A percentile compares a stretch with the other conserved stretches of the same genome.
Conservation (phyloP, 2,329 filamentous ascomycete genomes). For the Fusarium euwallaceae region DNA sequence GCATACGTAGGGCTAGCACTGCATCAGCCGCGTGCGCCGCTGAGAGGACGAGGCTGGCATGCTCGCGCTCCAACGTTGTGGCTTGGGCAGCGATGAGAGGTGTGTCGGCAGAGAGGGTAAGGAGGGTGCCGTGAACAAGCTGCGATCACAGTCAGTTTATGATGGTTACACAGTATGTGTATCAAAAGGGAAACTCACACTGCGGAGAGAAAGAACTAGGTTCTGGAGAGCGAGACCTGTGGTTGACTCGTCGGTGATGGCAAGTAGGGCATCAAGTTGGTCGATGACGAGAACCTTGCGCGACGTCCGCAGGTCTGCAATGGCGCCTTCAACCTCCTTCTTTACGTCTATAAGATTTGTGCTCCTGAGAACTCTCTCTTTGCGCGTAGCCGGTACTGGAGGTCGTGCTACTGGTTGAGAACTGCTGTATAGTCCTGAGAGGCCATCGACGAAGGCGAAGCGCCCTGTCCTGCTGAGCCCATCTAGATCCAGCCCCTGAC, state of each 20-base stretch:
- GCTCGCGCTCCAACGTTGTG: constrained; percentile 77
- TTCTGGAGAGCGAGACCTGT: constrained; percentile 64
- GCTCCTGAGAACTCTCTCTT: constrained; percentile 47
- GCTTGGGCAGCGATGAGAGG: constrained; percentile 73
- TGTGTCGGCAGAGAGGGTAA: constrained; percentile 79
- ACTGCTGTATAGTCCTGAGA: constrained; percentile 68
- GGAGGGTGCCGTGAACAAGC: constrained; percentile 74
- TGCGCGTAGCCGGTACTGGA: constrained; percentile 7
- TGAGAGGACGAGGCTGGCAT: constrained; percentile 77
- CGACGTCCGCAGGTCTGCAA: constrained; percentile 51
- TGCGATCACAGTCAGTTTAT: constrained; percentile 48
- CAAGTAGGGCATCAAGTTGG: constrained; percentile 74
- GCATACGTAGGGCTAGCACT: constrained; percentile 77
- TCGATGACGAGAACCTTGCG: constrained; percentile 73
- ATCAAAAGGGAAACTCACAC: constrained; percentile 63
- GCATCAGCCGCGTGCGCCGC: constrained; percentile 81
- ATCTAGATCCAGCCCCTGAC: constrained; percentile 78
- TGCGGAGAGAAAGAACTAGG: constrained; percentile 70
- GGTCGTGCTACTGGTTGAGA: neutral
- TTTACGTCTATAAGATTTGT: constrained; percentile 54
- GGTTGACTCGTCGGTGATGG: constrained; percentile 63
- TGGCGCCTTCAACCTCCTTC: constrained; percentile 55
- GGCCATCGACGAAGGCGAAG: constrained; percentile 82
- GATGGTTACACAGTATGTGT: neutral
- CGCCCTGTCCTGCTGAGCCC: constrained; percentile 67